Conservation (phyloP, 441 rosid species). For the Mallotus japonicus region DNA sequence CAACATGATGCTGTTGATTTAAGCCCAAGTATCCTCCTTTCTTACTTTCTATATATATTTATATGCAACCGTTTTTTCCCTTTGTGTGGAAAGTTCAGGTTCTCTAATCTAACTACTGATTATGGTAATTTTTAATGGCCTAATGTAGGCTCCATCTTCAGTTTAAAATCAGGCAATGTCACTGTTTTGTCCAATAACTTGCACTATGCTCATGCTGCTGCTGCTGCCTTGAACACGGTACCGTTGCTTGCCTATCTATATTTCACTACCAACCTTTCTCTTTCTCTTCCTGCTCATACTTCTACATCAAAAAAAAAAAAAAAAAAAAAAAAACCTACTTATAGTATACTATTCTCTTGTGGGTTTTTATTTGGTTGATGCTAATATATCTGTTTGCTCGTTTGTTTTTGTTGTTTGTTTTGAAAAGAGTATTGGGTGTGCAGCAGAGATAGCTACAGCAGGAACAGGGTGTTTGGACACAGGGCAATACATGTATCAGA, state of each 20-base stretch:
- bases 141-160: slow-evolving; percentile 50
- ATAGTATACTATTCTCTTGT: no score
- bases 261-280: slow-evolving; percentile 3
- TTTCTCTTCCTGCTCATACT: slow-evolving; percentile 5
- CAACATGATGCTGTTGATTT: slow-evolving; percentile 71
- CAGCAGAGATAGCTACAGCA: slow-evolving; percentile 43
- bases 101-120: slow-evolving; percentile 17
- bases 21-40: slow-evolving; percentile 61
- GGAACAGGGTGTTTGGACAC: slow-evolving; percentile 71
- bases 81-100: slow-evolving; percentile 2
- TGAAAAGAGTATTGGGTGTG: slow-evolving; percentile 41
- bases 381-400: neutral
- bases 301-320: neutral
- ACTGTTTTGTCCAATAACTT: slow-evolving; percentile 50
- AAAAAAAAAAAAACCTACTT: neutral
- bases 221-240: slow-evolving; percentile 69
- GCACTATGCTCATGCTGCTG: slow-evolving; percentile 32
- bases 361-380: slow-evolving; percentile 7
- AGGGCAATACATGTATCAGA: slow-evolving; percentile 62
- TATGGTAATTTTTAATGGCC: neutral
- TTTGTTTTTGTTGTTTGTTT: neutral
- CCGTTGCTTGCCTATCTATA: slow-evolving; percentile 14
- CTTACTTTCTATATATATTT: neutral
- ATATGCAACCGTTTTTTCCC: neutral
- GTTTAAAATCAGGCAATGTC: slow-evolving; percentile 54